Conservation (phyloP, 2,329 filamentous ascomycete genomes). For the Sarocladium strictum region DNA sequence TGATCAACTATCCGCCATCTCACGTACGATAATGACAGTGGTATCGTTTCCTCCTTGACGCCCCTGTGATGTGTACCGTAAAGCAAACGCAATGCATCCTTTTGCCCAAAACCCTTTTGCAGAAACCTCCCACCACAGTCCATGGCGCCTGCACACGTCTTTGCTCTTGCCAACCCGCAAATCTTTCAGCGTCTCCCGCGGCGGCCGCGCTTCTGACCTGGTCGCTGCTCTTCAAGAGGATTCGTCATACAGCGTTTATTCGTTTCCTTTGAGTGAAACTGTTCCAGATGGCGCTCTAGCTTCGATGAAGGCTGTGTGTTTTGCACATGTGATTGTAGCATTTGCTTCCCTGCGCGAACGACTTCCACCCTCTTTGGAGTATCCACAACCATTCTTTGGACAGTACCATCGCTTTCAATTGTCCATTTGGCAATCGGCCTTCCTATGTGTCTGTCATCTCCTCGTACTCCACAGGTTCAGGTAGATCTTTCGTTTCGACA, state of each 20-base stretch:
- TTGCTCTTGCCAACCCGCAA: no score
- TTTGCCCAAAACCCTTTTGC: not conserved
- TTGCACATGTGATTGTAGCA: constrained; percentile 4
- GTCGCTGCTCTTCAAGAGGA: no score
- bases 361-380: not conserved
- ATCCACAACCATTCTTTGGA: not conserved
- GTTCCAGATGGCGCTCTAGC: not conserved
- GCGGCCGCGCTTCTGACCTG: no score
- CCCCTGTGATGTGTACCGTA: not conserved
- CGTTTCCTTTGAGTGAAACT: not conserved
- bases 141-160: not conserved
- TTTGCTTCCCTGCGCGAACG: not conserved
- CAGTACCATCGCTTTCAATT: not conserved
- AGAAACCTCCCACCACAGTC: no score
- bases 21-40: constrained; percentile 1
- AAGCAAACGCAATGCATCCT: constrained; percentile 5
- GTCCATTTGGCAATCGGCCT: not conserved
- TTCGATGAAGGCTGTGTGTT: not conserved
- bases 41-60: constrained; percentile 3
- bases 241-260: no score
- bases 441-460: constrained; percentile 21
- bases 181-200: not conserved
- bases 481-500: constrained; percentile 31
- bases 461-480: constrained; percentile 33
- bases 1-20: not conserved